Evolutionary conservation across 2,329 filamentous ascomycete species (phyloP).

Genomic region (Fusarium pseudonygamai): DNA sequence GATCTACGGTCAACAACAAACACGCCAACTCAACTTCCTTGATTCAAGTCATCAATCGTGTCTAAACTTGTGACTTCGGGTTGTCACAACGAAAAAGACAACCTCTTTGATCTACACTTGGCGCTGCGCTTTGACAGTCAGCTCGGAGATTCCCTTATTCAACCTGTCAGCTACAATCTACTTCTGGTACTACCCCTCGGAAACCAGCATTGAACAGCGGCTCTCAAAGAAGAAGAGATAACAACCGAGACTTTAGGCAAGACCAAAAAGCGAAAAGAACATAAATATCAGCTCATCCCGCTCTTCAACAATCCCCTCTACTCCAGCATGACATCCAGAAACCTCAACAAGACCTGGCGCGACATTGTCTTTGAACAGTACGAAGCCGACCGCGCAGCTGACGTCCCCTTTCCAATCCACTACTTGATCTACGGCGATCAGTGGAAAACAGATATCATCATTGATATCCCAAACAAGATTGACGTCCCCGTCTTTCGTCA

Average conservation of each 20-base stretch:
- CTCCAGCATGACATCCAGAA: constrained; percentile 23
- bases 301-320: neutral
- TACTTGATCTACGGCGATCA: constrained; percentile 28
- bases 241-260: rapidly evolving
- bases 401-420: constrained; percentile 34
- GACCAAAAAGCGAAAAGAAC: neutral
- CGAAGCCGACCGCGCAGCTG: constrained; percentile 32
- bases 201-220: neutral
- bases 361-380: constrained; percentile 24
- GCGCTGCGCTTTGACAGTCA: neutral
- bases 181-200: neutral
- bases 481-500: neutral
- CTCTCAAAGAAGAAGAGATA: neutral
- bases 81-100: no score
- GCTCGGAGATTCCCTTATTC: neutral
- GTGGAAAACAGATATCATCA: constrained; percentile 9
- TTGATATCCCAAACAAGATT: neutral
- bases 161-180: neutral
- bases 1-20: neutral
- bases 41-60: neutral
- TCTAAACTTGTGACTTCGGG: rapidly evolving
- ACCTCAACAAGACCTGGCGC: constrained; percentile 29
- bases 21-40: neutral
- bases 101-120: neutral
- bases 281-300: neutral